Evolutionary conservation across 805 yeast species (phyloP), one percentile per base, ranked within the genome.

Genomic region (Barnettozyma pratensis): DNA sequence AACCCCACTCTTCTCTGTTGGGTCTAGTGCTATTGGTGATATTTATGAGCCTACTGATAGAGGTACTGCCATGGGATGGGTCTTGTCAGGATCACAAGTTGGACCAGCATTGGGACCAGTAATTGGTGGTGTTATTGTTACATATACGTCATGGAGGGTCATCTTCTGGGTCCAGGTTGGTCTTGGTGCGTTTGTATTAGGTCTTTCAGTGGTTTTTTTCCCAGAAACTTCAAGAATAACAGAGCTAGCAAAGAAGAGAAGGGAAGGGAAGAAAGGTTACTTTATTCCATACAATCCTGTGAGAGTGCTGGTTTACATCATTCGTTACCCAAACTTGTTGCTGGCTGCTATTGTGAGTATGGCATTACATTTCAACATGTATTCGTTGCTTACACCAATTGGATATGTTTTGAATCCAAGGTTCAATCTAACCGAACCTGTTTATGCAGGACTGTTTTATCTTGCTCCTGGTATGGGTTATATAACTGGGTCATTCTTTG

Each of bases 91-190:
- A 0, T 67, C 80, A 3, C 83, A 77, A 54, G 46, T 77, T 2
- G 84, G 83, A 0, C 76, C 81, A 6, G 76, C 79, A 3, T 48
- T 76, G 38, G 81, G 81, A 0, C 78, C 81, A 5, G 72, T 77
- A 7, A 37, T 76, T n/a, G 83, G 83, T 19, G 83, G 82, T 11
- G 53, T 76, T 27, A 70, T 78, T 41, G 73, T 77, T 25, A 77
- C 76, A n/a, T 78, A 64, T 49, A 70, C 75, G 0, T 54, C 64
- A 19, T 79, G 85, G 84, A 61, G 83, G 58, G 76, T 74, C 7
- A 74, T 79, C 36, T 78, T 77, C 57, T 75, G 71, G 68, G 66
- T 76, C 1, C 68, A 76, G 51, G 69, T 73, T 7, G 81, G 74
- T 0, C 46, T 77, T 8, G 77, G 77, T 3, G 69, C 56, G 0